These are phyloP conservation scores for Pseudocercospora crystallina DNA, from an alignment of 2,329 filamentous ascomycete species.

Conservation along the genomic window DNA sequence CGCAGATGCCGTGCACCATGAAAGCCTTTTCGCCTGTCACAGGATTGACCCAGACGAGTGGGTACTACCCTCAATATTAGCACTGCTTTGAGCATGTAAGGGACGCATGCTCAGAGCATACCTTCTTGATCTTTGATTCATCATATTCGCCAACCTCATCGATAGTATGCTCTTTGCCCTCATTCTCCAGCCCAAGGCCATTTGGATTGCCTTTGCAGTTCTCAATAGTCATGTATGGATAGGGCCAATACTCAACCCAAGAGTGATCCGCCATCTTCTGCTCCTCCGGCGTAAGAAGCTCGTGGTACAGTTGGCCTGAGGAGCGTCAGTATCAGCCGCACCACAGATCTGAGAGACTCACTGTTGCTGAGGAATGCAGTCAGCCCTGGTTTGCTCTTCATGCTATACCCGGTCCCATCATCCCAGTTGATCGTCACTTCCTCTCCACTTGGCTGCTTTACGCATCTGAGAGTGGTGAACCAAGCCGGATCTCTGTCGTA, in stretches of 20 bases:
- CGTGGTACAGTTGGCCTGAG: constrained; percentile 57
- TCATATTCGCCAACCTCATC: constrained; percentile 64
- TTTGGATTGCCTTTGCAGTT: constrained; percentile 63
- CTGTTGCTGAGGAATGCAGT: constrained; percentile 72
- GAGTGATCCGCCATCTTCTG: constrained; percentile 65
- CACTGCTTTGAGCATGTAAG: neutral
- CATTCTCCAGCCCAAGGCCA: constrained; percentile 66
- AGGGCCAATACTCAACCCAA: constrained; percentile 70
- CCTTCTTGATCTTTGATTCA: constrained; percentile 62
- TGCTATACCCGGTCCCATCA: constrained; percentile 64
- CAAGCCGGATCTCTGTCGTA: constrained; percentile 70
- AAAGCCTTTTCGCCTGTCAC: constrained; percentile 65
- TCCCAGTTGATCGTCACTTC: constrained; percentile 69
- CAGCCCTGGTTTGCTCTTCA: constrained; percentile 69
- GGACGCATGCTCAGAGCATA: too few species aligned
- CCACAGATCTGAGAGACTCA: neutral
- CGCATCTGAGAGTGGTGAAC: constrained; percentile 69
- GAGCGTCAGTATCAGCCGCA: neutral
- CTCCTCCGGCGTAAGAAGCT: constrained; percentile 63
- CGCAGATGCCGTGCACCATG: constrained; percentile 58
- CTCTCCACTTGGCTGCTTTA: constrained; percentile 58
- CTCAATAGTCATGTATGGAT: constrained; percentile 79
- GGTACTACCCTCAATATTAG: constrained; percentile 30
- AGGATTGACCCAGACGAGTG: constrained; percentile 74
- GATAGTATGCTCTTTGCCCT: constrained; percentile 60